Evolutionary conservation across 768 basidiomycete genomes (phyloP).

Genomic region (Boletus subcaerulescens): DNA sequence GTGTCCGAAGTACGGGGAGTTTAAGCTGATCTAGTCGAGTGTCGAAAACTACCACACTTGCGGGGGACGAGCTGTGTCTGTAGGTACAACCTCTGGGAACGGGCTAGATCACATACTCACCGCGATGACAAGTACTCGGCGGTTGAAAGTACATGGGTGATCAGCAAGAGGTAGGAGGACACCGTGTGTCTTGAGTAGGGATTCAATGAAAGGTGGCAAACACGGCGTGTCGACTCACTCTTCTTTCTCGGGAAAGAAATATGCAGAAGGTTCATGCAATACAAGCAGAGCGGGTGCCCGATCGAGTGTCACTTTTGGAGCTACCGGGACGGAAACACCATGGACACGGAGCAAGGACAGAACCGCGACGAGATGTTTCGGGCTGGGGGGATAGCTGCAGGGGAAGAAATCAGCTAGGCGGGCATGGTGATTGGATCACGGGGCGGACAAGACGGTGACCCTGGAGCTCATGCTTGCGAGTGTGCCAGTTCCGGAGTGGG

Average conservation of each 20-base stretch:
- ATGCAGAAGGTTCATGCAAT: conserved; percentile 57
- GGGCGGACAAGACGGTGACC: conserved; percentile 55
- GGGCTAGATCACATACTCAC: conserved; percentile 16
- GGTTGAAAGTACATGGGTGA: conserved; percentile 45
- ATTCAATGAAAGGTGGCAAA: not conserved
- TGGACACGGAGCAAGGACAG: conserved; percentile 46
- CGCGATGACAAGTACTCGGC: conserved; percentile 35
- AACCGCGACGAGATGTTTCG: conserved; percentile 51
- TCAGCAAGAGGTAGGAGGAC: conserved; percentile 51
- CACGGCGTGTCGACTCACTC: conserved; percentile 17
- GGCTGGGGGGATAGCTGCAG: conserved; percentile 61
- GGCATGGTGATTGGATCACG: conserved; percentile 1
- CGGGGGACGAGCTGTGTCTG: conserved; percentile 15
- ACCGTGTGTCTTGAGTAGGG: conserved; percentile 32
- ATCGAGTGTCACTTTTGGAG: conserved; percentile 35
- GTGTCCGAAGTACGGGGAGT: conserved; percentile 44
- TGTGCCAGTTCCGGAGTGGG: conserved; percentile 38
- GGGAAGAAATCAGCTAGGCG: conserved; percentile 7
- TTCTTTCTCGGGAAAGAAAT: conserved; percentile 38
- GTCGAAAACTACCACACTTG: conserved; percentile 57
- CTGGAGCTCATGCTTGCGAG: conserved; percentile 38
- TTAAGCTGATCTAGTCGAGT: conserved; percentile 49
- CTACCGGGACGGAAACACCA: conserved; percentile 21
- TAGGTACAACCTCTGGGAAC: not conserved
- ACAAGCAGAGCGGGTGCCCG: conserved; percentile 51